These are phyloP conservation scores for Penicillium psychrofluorescens DNA, from an alignment of 495 filamentous ascomycete species.

Conservation along the genomic window DNA sequence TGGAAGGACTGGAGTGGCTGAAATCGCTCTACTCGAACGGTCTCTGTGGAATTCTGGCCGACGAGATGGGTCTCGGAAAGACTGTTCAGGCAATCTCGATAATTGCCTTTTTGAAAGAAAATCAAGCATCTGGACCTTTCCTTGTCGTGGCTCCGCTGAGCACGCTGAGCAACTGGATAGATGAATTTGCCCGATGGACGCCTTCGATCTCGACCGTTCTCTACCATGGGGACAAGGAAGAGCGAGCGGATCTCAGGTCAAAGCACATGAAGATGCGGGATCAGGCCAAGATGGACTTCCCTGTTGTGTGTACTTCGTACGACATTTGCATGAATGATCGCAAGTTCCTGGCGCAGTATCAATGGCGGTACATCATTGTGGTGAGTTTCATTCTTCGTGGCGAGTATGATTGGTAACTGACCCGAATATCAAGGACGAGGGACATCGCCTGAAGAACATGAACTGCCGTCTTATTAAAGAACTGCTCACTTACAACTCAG, in stretches of 20 bases:
- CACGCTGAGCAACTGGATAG: constrained; percentile 93
- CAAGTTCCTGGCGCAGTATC: constrained; percentile 67
- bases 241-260: constrained; percentile 64
- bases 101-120: constrained; percentile 81
- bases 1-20: constrained; percentile 98
- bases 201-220: constrained; percentile 78
- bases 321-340: constrained; percentile 93
- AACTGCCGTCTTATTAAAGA: constrained; percentile 87
- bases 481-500: constrained; percentile 77
- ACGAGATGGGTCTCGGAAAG: constrained; percentile 96
- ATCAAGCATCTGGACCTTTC: constrained; percentile 80
- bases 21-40: constrained; percentile 99
- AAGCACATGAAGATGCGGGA: constrained; percentile 52
- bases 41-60: constrained; percentile 94
- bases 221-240: constrained; percentile 76
- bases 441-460: constrained; percentile 95
- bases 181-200: constrained; percentile 86
- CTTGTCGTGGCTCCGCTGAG: constrained; percentile 85
- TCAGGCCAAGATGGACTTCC: constrained; percentile 63
- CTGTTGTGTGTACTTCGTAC: constrained; percentile 87
- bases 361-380: constrained; percentile 97
- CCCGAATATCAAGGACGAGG: constrained; percentile 61
- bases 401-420: constrained; percentile 1
- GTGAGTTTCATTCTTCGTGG: constrained; percentile 35
- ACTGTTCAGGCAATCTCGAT: constrained; percentile 91